These are phyloP conservation scores for Pseudocercospora eumusae DNA, from an alignment of 2,329 filamentous ascomycete species.

Conservation along the genomic window DNA sequence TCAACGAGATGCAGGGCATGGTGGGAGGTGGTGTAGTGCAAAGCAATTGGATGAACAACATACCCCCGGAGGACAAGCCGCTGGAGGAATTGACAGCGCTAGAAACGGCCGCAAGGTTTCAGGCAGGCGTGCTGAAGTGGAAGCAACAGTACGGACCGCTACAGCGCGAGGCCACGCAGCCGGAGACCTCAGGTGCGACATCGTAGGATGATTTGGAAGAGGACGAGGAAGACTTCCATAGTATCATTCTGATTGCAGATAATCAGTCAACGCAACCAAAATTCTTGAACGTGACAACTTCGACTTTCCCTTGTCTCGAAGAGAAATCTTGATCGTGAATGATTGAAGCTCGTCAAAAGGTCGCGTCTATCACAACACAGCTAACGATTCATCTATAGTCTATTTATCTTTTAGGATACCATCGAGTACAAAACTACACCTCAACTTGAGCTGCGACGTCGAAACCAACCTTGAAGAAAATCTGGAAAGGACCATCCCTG, in stretches of 20 bases:
- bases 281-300: background rate
- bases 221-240: background rate
- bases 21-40: conserved; percentile 14
- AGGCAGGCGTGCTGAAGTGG: conserved; percentile 10
- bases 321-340: background rate
- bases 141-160: conserved; percentile 9
- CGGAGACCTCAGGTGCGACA: background rate
- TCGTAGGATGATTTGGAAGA: conserved; percentile 3
- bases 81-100: conserved; percentile 9
- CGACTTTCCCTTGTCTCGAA: background rate
- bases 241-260: background rate
- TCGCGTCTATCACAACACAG: background rate
- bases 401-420: background rate
- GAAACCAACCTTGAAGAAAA: too few species aligned
- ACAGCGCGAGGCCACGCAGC: background rate
- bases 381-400: background rate
- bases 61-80: conserved; percentile 8
- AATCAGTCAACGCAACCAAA: background rate
- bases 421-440: background rate
- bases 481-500: too few species aligned
- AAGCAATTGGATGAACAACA: background rate
- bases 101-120: conserved; percentile 11
- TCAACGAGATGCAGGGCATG: conserved; percentile 19
- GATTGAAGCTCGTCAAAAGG: background rate
- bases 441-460: background rate